Base-by-base conservation (phyloP, 179 eudicot genomes). In the Heliamphora pulchella region DNA sequence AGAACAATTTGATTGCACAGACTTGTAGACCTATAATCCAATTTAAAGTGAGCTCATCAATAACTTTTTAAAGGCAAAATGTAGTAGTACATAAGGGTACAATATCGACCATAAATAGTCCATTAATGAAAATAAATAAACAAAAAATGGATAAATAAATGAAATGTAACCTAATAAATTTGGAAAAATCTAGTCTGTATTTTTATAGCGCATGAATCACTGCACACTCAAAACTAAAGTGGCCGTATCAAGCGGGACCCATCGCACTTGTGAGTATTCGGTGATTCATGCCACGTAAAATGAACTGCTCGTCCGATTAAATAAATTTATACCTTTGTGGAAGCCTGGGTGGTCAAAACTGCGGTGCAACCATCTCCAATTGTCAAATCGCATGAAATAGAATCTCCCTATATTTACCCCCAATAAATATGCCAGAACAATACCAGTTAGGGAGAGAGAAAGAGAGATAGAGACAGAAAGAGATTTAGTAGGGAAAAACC, bases 321-420 rank as follows among this genome's bases (percentile, higher is more conserved):
- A 31, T 31, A 31, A 31, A 31, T 31, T 31, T 31, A 31, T 31
- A 92, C 98, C 95, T 96, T 96, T 13, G 99, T 96, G 73, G 99
- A 94, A 81, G 99, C 87, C 78, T 94, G 98, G 75, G 99, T 96
- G 72, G 98, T 96, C 85, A 96, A 89, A 71, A 92, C 99, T 14
- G 96, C 83, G 68, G 92, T 92, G 82, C 97, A 96, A 53, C 91
- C 91, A 86, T 93, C 99, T 84, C 90, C 97, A 71, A 96, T 85
- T 17, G 84, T 81, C 54, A 92, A 68, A 62, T 87, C 87, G 84
- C 88, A 94, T 20, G 84, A 82, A 70, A 96, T 91, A 14, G 86
- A 86, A 66, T 96, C 99, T 15, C 99, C 98, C 98, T 95, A 8
- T 50, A 53, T 48, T 77, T 48, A 80, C 54, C 44, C 70, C 31